These are phyloP conservation scores for Wickerhamomyces silvicola DNA, from an alignment of 805 yeast species.

Conservation along the genomic window DNA sequence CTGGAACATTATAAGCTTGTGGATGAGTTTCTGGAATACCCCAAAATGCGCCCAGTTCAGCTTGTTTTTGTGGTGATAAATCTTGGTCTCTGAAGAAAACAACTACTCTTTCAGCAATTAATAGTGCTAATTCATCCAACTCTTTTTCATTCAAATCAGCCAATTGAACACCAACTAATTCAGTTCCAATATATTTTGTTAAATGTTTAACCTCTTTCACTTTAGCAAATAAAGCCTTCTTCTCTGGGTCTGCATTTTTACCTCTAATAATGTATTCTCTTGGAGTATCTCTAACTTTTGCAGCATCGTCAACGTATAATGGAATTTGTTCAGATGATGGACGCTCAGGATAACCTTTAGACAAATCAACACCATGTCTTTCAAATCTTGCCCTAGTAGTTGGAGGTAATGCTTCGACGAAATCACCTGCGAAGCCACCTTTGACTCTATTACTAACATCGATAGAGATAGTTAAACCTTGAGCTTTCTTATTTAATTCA, in stretches of 20 bases:
- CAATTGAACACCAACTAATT: conserved; percentile 38
- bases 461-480: not conserved
- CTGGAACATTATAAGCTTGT: conserved; percentile 28
- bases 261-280: conserved; percentile 29
- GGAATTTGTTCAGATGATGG: conserved; percentile 28
- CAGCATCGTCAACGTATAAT: conserved; percentile 32
- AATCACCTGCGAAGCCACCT: not conserved
- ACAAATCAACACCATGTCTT: conserved; percentile 27
- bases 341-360: conserved; percentile 32
- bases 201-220: conserved; percentile 33
- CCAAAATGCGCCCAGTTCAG: conserved; percentile 37
- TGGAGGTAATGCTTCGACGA: conserved; percentile 15
- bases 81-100: conserved; percentile 45
- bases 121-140: conserved; percentile 38
- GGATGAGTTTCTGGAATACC: conserved; percentile 38
- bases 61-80: conserved; percentile 34
- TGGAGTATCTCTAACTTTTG: conserved; percentile 25
- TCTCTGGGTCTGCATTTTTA: conserved; percentile 32
- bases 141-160: conserved; percentile 34
- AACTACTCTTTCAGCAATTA: conserved; percentile 40
- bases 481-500: not conserved
- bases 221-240: too few relatives aligned
- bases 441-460: not conserved
- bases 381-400: conserved; percentile 21
- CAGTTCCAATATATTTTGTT: conserved; percentile 41